Evolutionary conservation across 140 eudicot genomes (phyloP).

Genomic region (Flaveria floridana): DNA sequence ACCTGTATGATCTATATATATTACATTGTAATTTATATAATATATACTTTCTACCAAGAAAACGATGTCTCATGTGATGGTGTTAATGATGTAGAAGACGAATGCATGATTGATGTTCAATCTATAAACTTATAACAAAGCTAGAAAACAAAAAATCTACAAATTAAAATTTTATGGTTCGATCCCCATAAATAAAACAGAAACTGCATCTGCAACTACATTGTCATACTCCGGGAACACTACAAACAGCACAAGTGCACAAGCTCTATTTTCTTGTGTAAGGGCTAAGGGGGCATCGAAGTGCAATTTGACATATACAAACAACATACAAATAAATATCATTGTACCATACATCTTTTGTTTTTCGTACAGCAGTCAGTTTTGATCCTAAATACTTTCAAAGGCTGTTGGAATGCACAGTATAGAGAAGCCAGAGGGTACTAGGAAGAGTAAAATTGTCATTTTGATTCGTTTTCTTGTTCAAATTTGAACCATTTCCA

Average conservation of each 20-base stretch:
- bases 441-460: conserved; percentile 23
- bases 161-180: background rate
- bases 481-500: conserved; percentile 91
- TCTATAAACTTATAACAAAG: background rate
- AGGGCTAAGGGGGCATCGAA: no score
- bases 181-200: background rate
- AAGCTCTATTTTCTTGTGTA: conserved; percentile 1
- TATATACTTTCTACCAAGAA: no score
- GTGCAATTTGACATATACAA: conserved; percentile 21
- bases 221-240: conserved; percentile 1
- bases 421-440: conserved; percentile 1
- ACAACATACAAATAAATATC: conserved; percentile 22
- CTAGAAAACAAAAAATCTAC: background rate
- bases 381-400: conserved; percentile 2
- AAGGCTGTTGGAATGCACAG: background rate
- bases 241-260: conserved; percentile 8
- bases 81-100: background rate
- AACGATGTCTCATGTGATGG: no score
- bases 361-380: background rate
- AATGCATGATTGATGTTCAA: background rate
- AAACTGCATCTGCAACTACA: conserved; percentile 2
- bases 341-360: conserved; percentile 9
- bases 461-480: conserved; percentile 35
- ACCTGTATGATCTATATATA: no score
- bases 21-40: no score